Percentiles rank a stretch among this genome's conserved stretches.
Evolutionary conservation across 108 stramenopile species (phyloP).

Genomic region (Skeletonema marinoi): DNA sequence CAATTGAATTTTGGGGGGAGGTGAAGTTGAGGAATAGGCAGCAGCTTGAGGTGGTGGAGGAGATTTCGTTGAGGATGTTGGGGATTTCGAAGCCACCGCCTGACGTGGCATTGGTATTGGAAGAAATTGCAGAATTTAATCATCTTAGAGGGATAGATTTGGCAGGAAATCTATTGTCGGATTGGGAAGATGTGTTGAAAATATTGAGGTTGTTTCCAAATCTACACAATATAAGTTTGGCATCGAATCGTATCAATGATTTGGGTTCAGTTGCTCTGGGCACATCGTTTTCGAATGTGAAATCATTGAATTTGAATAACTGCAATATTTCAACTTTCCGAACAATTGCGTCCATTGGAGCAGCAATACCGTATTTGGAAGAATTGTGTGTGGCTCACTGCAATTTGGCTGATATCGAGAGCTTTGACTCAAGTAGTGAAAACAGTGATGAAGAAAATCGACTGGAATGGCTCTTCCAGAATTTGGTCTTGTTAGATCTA

Average conservation of each 20-base stretch:
- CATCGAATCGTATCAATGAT: conserved; percentile 77
- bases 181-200: conserved; percentile 59
- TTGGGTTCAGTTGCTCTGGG: conserved; percentile 18
- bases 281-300: conserved; percentile 24
- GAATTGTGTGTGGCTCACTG: conserved; percentile 78
- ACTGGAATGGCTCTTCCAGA: conserved; percentile 45
- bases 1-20: conserved; percentile 88
- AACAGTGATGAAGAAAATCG: neutral
- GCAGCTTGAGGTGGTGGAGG: conserved; percentile 69
- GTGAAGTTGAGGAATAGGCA: conserved; percentile 74
- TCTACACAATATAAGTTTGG: conserved; percentile 62
- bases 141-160: conserved; percentile 82
- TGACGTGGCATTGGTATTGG: conserved; percentile 29
- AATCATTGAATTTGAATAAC: conserved; percentile 66
- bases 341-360: conserved; percentile 53
- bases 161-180: conserved; percentile 76
- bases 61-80: conserved; percentile 75
- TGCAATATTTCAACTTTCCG: conserved; percentile 60
- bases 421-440: neutral
- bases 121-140: conserved; percentile 31
- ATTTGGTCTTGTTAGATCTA: conserved; percentile 67
- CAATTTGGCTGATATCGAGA: conserved; percentile 62
- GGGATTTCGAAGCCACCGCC: conserved; percentile 56
- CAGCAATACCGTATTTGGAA: conserved; percentile 71
- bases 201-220: conserved; percentile 70